Base-by-base conservation (phyloP, 2,329 filamentous ascomycete species). In the Colletotrichum gigasporum region DNA sequence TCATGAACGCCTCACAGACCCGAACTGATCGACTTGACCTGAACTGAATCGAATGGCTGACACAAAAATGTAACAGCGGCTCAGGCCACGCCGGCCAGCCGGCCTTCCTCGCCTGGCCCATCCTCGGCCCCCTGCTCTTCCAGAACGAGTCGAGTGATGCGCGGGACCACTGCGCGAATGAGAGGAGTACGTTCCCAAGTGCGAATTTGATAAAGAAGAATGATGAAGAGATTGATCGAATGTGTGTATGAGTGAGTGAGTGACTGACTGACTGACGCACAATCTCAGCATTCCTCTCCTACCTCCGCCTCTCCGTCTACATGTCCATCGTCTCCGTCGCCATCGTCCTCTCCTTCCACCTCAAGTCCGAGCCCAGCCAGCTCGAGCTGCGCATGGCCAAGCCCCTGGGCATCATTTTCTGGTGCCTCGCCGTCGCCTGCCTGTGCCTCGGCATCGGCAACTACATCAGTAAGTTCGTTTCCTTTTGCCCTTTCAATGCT, bases 261-360 rank as follows among this genome's bases (percentile, higher is more conserved):
- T 8, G 8, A 16, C 39, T 5, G 20, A 28, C 44, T 34, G 22
- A 32, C 34, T 58, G 10, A 51, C 30, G 42, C n/a, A 12, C 30
- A 18, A 14, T 26, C 39, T 9, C 67, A 88, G 85, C 87, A 0
- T 97, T 97, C 74, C 89, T 98, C 26, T 96, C 95, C 2, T 97
- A 96, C 85, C 87, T 98, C 18, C 90, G 94, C 4, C 86, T 98
- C 2, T 90, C 92, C 30, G 87, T 97, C 70, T 97, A 97, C 80
- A 94, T 98, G 86, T 89, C 93, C 68, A 84, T 99, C 53, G 93
- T 98, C 8, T 88, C 92, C 26, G 87, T 97, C 30, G 95, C 96
- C 52, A 97, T 99, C 69, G 89, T 97, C 9, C 84, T 97, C 52
- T 97, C 93, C 12, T 99, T 99, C 76, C 95, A 99, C 73, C 85